phyloP scores from a whole-genome alignment of 2,329 filamentous ascomycete genomes.

The Neopestalotiopsis rosae region DNA sequence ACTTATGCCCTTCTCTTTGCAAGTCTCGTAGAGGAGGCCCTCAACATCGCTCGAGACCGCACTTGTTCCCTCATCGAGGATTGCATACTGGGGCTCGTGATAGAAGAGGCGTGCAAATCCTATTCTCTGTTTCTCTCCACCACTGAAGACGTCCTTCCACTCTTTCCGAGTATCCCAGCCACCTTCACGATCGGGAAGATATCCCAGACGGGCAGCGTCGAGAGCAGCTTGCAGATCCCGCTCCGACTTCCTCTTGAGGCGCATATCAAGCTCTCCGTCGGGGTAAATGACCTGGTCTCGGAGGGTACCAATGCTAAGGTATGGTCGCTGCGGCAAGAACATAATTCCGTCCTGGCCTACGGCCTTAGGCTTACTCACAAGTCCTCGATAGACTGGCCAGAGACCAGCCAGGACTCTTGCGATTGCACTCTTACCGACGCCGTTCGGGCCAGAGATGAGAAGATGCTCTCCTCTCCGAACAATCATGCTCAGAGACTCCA shows the following conservation, averaged over 20 bases:
- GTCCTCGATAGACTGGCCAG: constrained; percentile 92
- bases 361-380: constrained; percentile 84
- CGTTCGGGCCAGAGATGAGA: constrained; percentile 92
- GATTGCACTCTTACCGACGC: constrained; percentile 91
- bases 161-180: constrained; percentile 97
- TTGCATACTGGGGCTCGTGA: constrained; percentile 92
- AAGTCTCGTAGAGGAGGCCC: constrained; percentile 88
- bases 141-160: constrained; percentile 98
- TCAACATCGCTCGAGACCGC: constrained; percentile 95
- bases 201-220: constrained; percentile 84
- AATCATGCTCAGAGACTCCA: constrained; percentile 87
- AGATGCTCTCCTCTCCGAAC: constrained; percentile 91
- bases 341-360: constrained; percentile 91
- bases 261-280: constrained; percentile 94
- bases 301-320: constrained; percentile 88
- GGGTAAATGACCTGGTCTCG: constrained; percentile 98
- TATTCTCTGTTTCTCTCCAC: constrained; percentile 96
- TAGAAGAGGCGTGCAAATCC: constrained; percentile 89
- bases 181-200: constrained; percentile 89
- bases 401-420: constrained; percentile 86
- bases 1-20: constrained; percentile 94
- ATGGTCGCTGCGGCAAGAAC: constrained; percentile 95
- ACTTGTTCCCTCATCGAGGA: constrained; percentile 94
- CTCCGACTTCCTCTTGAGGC: constrained; percentile 77
- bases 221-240: constrained; percentile 78